These are phyloP conservation scores for Hippophae tibetana DNA, from an alignment of 306 rosid genomes.

Conservation along the genomic window DNA sequence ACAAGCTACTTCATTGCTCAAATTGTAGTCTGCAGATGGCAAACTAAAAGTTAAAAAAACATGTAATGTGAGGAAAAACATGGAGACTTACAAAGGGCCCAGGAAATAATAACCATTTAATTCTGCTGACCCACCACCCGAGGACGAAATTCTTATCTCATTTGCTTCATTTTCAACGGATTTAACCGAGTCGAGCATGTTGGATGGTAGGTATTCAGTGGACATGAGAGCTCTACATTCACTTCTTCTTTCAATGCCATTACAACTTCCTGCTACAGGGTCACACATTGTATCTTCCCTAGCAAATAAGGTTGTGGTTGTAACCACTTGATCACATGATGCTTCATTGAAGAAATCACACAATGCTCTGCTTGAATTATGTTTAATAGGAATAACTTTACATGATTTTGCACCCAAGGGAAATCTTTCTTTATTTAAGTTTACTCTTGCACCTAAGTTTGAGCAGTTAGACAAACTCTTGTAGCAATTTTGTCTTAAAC, in stretches of 20 bases:
- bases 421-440: conserved; percentile 11
- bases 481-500: no score
- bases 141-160: not conserved
- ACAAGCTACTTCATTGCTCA: no score
- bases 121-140: conserved; percentile 13
- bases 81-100: no score
- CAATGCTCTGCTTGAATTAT: not conserved
- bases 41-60: no score
- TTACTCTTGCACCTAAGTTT: conserved; percentile 11
- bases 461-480: no score
- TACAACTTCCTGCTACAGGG: conserved; percentile 17
- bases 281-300: conserved; percentile 24
- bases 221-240: conserved; percentile 9
- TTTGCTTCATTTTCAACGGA: no score
- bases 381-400: conserved; percentile 1
- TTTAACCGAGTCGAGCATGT: no score
- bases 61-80: no score
- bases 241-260: conserved; percentile 31
- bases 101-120: no score
- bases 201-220: no score
- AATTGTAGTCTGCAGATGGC: no score
- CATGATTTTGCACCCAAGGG: conserved; percentile 6
- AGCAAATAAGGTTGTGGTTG: conserved; percentile 16
- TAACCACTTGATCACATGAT: conserved; percentile 12
- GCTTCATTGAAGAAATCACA: conserved; percentile 11